Conservation (phyloP, 2,329 filamentous ascomycete genomes). For the Ophiostoma ips region DNA sequence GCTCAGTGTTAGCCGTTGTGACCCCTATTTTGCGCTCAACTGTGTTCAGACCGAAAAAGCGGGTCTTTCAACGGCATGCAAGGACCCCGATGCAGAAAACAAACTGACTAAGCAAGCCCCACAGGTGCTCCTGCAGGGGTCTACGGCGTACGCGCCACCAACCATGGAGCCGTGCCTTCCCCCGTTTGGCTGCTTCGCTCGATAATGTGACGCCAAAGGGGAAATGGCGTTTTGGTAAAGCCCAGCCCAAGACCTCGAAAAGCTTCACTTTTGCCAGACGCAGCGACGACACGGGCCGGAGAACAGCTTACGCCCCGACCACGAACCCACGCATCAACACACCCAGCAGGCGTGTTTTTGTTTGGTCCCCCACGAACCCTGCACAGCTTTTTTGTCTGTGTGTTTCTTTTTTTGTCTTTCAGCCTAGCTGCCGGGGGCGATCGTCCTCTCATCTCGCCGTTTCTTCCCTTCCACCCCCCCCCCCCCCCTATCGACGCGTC, state of each 20-base stretch:
- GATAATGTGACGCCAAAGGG: not conserved
- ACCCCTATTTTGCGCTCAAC: too few relatives aligned
- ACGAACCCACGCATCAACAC: not conserved
- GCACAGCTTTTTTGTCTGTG: too few relatives aligned
- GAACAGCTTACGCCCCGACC: not conserved
- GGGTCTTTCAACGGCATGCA: too few relatives aligned
- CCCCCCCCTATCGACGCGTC: too few relatives aligned
- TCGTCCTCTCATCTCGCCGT: too few relatives aligned
- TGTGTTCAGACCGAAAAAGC: too few relatives aligned
- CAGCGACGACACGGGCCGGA: not conserved
- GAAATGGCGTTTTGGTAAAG: not conserved
- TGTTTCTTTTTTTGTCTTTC: too few relatives aligned
- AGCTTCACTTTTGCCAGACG: not conserved
- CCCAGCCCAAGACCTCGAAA: not conserved
- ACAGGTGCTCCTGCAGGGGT: slow-evolving; percentile 1
- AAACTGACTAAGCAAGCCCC: not conserved
- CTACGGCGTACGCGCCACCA: not conserved
- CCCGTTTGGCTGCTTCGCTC: not conserved
- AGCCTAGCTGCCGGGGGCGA: too few relatives aligned
- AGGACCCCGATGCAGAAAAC: too few relatives aligned
- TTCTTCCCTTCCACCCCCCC: too few relatives aligned
- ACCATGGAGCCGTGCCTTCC: not conserved
- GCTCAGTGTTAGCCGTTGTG: too few relatives aligned
- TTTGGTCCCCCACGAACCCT: not conserved
- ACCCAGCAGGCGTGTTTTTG: not conserved